Percentiles rank a stretch among this genome's conserved stretches.
Evolutionary conservation across 225 moss, liverwort and hornwort genomes (phyloP).

Genomic region (Sphagnum contortum): DNA sequence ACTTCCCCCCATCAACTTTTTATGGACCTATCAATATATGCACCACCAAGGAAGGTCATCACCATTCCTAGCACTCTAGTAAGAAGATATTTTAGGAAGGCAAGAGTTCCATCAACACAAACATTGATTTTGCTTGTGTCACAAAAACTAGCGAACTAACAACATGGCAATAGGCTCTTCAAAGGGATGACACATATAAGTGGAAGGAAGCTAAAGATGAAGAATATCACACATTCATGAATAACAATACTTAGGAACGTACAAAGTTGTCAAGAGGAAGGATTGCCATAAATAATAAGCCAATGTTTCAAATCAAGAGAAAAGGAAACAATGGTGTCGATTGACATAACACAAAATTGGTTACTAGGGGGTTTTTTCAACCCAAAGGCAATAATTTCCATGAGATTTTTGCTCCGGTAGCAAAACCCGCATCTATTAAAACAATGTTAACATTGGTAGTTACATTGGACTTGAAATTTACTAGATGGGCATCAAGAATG

Average conservation of each 20-base stretch:
- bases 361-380: conserved; percentile 2
- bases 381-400: neutral
- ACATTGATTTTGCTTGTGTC: neutral
- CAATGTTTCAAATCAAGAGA: neutral
- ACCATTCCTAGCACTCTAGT: neutral
- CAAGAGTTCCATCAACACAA: neutral
- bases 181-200: neutral
- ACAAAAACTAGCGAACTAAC: neutral
- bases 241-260: neutral
- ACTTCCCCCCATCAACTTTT: neutral
- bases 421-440: neutral
- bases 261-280: neutral
- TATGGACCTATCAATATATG: neutral
- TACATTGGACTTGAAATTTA: neutral
- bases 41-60: neutral
- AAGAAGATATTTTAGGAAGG: neutral
- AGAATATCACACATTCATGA: neutral
- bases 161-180: neutral
- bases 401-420: neutral
- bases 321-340: neutral
- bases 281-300: neutral
- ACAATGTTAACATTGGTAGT: neutral
- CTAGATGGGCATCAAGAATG: neutral
- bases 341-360: neutral
- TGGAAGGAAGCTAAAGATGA: neutral